phyloP scores from a whole-genome alignment of 345 rosid species.

The Populus davidiana region DNA sequence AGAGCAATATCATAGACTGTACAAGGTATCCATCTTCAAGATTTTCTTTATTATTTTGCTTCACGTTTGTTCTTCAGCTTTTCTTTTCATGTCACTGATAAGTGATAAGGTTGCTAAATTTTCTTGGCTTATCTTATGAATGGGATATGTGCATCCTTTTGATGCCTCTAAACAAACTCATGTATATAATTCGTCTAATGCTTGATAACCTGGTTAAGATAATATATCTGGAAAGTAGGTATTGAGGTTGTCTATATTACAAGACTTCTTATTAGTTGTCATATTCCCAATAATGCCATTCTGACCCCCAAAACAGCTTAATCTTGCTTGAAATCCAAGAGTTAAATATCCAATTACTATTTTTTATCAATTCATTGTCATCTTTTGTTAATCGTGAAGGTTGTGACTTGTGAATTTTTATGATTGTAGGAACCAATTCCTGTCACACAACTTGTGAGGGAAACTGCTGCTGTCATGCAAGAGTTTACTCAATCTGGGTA shows the following conservation, averaged over 20 bases:
- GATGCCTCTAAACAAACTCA: neutral
- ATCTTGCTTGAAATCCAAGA: neutral
- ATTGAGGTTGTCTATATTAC: neutral
- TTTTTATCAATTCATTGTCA: neutral
- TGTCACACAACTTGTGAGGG: constrained; percentile 97
- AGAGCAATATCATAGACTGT: constrained; percentile 63
- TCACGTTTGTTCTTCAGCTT: neutral
- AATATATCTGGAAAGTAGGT: neutral
- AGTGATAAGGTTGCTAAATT: neutral
- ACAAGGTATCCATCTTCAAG: constrained; percentile 2
- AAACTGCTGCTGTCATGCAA: constrained; percentile 98
- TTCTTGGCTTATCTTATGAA: neutral
- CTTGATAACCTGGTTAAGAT: neutral
- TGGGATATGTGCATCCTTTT: neutral
- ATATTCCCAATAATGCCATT: neutral
- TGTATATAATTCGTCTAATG: neutral
- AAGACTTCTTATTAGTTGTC: neutral
- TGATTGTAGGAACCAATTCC: constrained; percentile 81
- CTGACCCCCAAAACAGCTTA: neutral
- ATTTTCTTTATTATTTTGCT: neutral
- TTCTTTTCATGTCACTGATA: too few species aligned
- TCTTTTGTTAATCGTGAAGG: neutral
- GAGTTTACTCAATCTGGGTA: constrained; percentile 98
- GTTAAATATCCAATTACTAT: neutral
- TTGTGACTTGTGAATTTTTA: neutral